Conservation (phyloP, 2,329 filamentous ascomycete species). For the Cladosporium sp. region DNA sequence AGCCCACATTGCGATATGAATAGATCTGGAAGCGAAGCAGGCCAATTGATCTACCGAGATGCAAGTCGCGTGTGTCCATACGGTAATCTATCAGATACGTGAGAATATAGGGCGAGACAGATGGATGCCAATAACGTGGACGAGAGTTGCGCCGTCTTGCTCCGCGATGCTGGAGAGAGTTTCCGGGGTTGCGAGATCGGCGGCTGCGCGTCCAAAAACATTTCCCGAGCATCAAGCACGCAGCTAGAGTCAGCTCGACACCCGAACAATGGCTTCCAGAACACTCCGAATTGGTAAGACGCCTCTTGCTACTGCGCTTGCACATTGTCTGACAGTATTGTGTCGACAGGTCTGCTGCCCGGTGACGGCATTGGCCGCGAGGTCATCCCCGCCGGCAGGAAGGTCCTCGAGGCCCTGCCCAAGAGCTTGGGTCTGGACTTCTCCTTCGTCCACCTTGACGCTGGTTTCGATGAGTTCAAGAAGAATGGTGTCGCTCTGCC, state of each 20-base stretch:
- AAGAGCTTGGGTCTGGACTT: constrained; percentile 88
- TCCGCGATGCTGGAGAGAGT: too few species aligned
- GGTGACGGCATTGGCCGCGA: constrained; percentile 98
- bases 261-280: constrained; percentile 11
- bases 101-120: too few species aligned
- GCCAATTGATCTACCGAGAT: too few species aligned
- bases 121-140: too few species aligned
- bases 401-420: constrained; percentile 86
- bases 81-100: too few species aligned
- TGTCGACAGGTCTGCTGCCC: constrained; percentile 72
- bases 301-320: too few species aligned
- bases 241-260: background rate
- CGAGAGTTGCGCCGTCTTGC: too few species aligned
- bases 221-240: background rate
- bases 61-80: too few species aligned
- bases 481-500: constrained; percentile 81
- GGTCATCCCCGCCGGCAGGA: constrained; percentile 89
- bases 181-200: constrained; percentile 7
- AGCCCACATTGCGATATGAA: too few species aligned
- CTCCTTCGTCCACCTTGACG: constrained; percentile 86
- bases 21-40: too few species aligned
- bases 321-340: background rate
- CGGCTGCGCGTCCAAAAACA: constrained; percentile 1
- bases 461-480: constrained; percentile 91
- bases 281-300: constrained; percentile 9